phyloP scores from a whole-genome alignment of 116 monocot species.

The Zostera marina region DNA sequence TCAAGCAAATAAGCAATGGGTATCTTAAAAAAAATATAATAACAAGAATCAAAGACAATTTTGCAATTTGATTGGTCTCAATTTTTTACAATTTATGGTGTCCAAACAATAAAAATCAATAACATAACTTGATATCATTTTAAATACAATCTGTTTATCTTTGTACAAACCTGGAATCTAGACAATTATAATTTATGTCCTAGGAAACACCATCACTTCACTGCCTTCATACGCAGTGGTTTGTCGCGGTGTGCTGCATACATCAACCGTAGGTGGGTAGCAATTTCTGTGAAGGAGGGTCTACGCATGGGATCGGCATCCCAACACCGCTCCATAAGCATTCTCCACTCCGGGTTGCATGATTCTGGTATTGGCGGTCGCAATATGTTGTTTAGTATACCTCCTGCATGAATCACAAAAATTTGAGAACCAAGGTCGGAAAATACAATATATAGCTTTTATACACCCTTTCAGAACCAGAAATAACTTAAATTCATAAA shows the following conservation, averaged over 20 bases:
- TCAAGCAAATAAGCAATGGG: too few species aligned
- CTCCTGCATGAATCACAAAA: constrained; percentile 31
- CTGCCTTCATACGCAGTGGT: constrained; percentile 17
- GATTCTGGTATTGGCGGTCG: constrained; percentile 53
- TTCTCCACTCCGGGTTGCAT: constrained; percentile 69
- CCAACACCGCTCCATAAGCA: constrained; percentile 93
- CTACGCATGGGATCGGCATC: constrained; percentile 65
- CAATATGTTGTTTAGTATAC: constrained; percentile 73
- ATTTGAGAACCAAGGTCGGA: background rate
- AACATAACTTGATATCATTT: too few species aligned
- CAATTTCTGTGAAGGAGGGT: constrained; percentile 77
- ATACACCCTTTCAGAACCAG: background rate
- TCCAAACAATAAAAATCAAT: too few species aligned
- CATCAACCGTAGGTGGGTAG: constrained; percentile 49
- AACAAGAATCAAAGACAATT: background rate
- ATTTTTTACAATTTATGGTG: too few species aligned
- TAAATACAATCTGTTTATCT: too few species aligned
- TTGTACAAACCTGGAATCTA: too few species aligned
- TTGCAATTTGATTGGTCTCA: background rate
- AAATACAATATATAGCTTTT: background rate
- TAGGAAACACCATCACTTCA: constrained; percentile 15
- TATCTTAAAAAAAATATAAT: too few species aligned
- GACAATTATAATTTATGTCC: too few species aligned
- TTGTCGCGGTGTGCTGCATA: constrained; percentile 39
- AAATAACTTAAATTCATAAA: background rate